Base-by-base conservation (phyloP, 106 monocot species). In the Platanthera guangdongensis region DNA sequence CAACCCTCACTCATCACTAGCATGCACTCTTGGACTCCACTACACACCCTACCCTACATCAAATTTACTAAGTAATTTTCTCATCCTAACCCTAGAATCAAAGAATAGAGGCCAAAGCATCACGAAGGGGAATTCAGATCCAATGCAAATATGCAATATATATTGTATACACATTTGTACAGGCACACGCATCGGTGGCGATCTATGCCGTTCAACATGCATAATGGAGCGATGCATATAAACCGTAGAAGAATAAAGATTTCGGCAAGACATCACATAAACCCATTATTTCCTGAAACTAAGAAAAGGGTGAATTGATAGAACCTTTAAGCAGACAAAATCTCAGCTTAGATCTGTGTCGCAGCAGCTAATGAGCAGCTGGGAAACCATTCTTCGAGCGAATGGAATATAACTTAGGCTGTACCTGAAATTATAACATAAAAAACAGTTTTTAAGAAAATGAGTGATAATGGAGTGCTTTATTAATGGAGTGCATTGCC, bases 381-480 rank as follows among this genome's bases (percentile, higher is more conserved):
- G 87, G n/a, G 91, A 91, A 54, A 85, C 86, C 80, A 94, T 87
- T 76, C 93, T 80, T 28, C 96, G 88, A 72, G 96, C 96, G 75
- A 97, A 97, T 46, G 96, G 96, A 54, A 97, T 70, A 54, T 94
- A 97, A 85, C 93, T 94, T 85, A 97, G 83, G 51, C 96, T 89
- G 76, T 97, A 97, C 93, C 96, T 96, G 88, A 74, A 85, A 83
- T 65, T 30, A 65, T 9, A 65, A 30, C 30, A 65, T 13, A 53
- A 53, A 53, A 53, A 65, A 4, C 59, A 59, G n/a, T 59, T 59
- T 19, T 59, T 18, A n/a, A 59, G n/a, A 18, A 59, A 59, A 59
- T 53, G 13, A 53, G 3, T 39, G 39, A 39, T 39, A 39, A 3
- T 39, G 13, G 13, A 53, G 52, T 53, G 13, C 52, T 7, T 8